Evolutionary conservation across 1,139 yeast species (phyloP), one percentile per base, ranked within the genome.

Genomic region (Ogataea hybrid): DNA sequence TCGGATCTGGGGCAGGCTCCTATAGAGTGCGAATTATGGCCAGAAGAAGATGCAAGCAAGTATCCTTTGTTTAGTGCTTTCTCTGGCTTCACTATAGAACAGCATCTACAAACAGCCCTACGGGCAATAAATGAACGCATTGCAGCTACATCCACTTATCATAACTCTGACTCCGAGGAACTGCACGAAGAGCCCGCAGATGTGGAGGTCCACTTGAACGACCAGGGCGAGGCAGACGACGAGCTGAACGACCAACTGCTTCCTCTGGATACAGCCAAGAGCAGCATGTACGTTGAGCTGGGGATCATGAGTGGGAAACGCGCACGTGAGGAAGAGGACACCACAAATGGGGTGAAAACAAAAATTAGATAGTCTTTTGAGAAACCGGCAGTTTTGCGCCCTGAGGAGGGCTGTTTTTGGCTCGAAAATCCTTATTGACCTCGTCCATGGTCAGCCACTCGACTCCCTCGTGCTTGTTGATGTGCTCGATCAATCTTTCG

Each of bases 371-470:
- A 22, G 25, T 15, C 22, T 22, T 12, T 17, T 21, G 15, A 15
- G 28, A 28, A 15, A 28, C 20, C 6, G 63, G 63, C 49, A 56
- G 32, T 29, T 48, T 43, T 6, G 64, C 63, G 11, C 63, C 63
- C 16, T 43, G 50, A 7, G 63, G 49, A 22, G 49, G 48, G 2
- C 50, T 28, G 41, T 51, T 53, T 35, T 46, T 55, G 4, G 48
- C 31, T 41, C 62, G 58, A 43, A 61, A 62, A 25, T 61, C 66
- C 32, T 57, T 58, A 25, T 58, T 48, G 27, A 62, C 59, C 35
- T 62, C 56, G 33, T 57, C 65, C 64, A 62, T 61, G 14, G 66
- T 62, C 32, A 58, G 53, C 66, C 66, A 62, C 42, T 62, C 65
- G 23, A 62, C 66, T 15, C 65, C 65, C 27, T 62, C 65, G 42